Evolutionary conservation across 2,329 filamentous ascomycete species (phyloP).

Genomic region (Neonectria sp.): DNA sequence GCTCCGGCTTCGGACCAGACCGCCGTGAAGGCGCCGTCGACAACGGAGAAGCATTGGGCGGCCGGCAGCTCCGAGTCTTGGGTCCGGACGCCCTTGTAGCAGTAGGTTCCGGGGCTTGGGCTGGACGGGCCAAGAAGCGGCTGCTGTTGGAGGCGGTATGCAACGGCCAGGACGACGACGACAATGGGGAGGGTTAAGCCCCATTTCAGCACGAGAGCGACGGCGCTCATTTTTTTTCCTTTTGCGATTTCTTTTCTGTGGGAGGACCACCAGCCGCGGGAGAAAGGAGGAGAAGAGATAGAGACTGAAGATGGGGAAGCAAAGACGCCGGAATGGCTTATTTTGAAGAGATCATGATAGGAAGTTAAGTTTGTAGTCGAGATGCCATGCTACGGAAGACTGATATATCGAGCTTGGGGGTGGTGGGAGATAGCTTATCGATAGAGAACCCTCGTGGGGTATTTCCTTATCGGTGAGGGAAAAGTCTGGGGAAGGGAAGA

Average conservation of each 20-base stretch:
- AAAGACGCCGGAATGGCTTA: background rate
- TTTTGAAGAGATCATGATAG: background rate
- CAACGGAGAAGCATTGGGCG: constrained; percentile 71
- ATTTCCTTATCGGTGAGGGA: constrained; percentile 4
- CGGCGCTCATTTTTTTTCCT: constrained; percentile 30
- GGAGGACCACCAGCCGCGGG: background rate
- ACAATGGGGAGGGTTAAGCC: constrained; percentile 49
- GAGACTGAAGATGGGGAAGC: background rate
- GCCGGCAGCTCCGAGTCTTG: constrained; percentile 53
- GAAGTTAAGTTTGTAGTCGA: background rate
- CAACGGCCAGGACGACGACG: constrained; percentile 53
- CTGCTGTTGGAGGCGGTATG: constrained; percentile 48
- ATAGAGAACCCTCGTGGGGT: background rate
- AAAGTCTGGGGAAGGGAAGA: background rate
- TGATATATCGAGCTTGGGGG: background rate
- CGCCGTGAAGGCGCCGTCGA: constrained; percentile 64
- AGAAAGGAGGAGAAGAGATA: background rate
- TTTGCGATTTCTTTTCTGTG: background rate
- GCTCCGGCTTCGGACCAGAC: constrained; percentile 59
- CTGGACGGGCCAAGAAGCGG: constrained; percentile 33
- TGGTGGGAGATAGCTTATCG: background rate
- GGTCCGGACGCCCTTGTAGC: constrained; percentile 58
- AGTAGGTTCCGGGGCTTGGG: constrained; percentile 49
- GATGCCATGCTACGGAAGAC: background rate
- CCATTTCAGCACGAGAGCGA: constrained; percentile 45